Evolutionary conservation across 768 basidiomycete genomes (phyloP).

Genomic region (Fibroporia radiculosa): DNA sequence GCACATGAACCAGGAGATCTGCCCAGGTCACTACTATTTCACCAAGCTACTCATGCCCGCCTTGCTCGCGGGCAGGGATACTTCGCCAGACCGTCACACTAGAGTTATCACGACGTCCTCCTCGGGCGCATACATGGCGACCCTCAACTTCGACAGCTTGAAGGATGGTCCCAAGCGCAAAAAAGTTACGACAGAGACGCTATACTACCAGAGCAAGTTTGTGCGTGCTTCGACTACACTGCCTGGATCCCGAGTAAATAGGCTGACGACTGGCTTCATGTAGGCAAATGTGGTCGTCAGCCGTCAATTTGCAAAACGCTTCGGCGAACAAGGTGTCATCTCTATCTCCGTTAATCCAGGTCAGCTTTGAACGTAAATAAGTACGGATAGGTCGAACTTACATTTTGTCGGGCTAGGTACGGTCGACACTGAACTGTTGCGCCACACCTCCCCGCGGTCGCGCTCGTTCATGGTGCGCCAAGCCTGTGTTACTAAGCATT

Average conservation of each 20-base stretch:
- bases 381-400: conserved; percentile 6
- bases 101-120: conserved; percentile 45
- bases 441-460: too few species aligned
- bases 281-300: conserved; percentile 41
- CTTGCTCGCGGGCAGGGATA: conserved; percentile 30
- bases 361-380: conserved; percentile 7
- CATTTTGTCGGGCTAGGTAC: too few species aligned
- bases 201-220: conserved; percentile 36
- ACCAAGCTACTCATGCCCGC: conserved; percentile 42
- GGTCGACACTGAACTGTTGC: too few species aligned
- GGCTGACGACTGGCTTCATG: not conserved
- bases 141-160: conserved; percentile 33
- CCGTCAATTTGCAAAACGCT: conserved; percentile 39
- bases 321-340: conserved; percentile 36
- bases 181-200: conserved; percentile 6
- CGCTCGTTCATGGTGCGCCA: too few species aligned
- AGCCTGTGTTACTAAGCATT: too few species aligned
- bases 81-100: conserved; percentile 34
- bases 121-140: conserved; percentile 24
- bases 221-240: conserved; percentile 23
- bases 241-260: not conserved
- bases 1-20: too few species aligned
- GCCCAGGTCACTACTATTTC: conserved; percentile 19
- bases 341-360: conserved; percentile 43
- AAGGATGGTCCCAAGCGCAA: conserved; percentile 19